These are phyloP conservation scores for Gonium pectorale DNA, from an alignment of 139 green algal species.

Conservation along the genomic window DNA sequence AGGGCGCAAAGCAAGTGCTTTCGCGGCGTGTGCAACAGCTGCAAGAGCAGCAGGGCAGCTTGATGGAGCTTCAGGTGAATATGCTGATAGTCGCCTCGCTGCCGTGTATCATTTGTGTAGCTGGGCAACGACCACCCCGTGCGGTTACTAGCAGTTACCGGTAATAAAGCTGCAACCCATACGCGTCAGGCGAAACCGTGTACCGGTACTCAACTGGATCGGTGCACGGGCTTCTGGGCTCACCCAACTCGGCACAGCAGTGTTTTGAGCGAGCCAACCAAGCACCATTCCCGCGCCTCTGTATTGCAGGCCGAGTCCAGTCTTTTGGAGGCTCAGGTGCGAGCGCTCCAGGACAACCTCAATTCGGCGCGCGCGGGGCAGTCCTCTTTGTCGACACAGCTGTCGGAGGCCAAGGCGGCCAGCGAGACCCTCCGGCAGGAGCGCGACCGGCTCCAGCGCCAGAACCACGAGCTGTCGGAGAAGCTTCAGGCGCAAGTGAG, in stretches of 20 bases:
- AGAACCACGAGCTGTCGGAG: constrained; percentile 46
- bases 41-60: constrained; percentile 37
- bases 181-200: too few relatives aligned
- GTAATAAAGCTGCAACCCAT: too few relatives aligned
- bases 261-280: too few relatives aligned
- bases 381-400: constrained; percentile 15
- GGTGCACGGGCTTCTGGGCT: too few relatives aligned
- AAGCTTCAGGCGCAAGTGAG: constrained; percentile 50
- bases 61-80: constrained; percentile 34
- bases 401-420: constrained; percentile 18
- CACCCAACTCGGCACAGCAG: too few relatives aligned
- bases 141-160: too few relatives aligned
- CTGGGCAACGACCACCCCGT: too few relatives aligned
- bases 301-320: constrained; percentile 43
- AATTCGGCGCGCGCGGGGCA: neutral
- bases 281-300: too few relatives aligned
- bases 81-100: too few relatives aligned
- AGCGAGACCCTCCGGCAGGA: constrained; percentile 29
- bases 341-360: constrained; percentile 38
- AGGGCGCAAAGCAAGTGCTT: constrained; percentile 42
- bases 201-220: too few relatives aligned
- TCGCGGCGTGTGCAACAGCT: constrained; percentile 33
- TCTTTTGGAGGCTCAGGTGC: constrained; percentile 39
- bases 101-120: too few relatives aligned
- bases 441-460: constrained; percentile 39